A percentile compares a stretch with the other conserved stretches of the same genome.
Evolutionary conservation across 129 eudicot species (phyloP).

Genomic region (Pittosporum tobira): DNA sequence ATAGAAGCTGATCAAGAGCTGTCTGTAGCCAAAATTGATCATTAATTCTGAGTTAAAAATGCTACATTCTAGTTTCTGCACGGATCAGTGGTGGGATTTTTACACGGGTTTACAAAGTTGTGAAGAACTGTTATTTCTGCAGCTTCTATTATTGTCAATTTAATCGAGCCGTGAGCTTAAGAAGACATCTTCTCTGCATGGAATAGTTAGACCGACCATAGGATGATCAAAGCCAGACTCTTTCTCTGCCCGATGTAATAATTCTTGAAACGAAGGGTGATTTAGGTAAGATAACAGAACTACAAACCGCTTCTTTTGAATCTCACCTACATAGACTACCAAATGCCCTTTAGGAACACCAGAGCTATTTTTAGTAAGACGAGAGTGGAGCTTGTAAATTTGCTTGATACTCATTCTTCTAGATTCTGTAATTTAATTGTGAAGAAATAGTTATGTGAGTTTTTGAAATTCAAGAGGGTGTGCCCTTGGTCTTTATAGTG

Average conservation of each 20-base stretch:
- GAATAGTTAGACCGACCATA: constrained; percentile 24
- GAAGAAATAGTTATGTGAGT: background rate
- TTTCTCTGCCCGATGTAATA: constrained; percentile 16
- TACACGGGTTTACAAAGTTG: background rate
- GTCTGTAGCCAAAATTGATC: too few species aligned
- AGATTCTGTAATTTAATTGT: background rate
- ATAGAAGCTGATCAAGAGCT: too few species aligned
- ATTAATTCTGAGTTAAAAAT: too few species aligned
- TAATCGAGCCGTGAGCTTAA: constrained; percentile 14
- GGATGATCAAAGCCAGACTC: constrained; percentile 24
- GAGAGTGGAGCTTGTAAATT: constrained; percentile 13
- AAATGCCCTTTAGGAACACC: constrained; percentile 22
- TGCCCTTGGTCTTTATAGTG: background rate
- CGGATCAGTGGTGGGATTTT: too few species aligned
- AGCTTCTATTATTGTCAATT: background rate
- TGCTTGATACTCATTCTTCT: constrained; percentile 23
- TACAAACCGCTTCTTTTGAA: constrained; percentile 16
- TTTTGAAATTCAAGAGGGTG: background rate
- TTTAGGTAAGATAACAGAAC: constrained; percentile 20
- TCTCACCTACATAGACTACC: constrained; percentile 14
- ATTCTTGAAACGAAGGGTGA: constrained; percentile 12
- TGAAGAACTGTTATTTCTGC: background rate
- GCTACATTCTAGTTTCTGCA: too few species aligned
- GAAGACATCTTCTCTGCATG: constrained; percentile 16
- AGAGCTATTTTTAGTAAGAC: background rate